phyloP scores from a whole-genome alignment of 202 grass and related monocot species.

The Alloteropsis angusta region DNA sequence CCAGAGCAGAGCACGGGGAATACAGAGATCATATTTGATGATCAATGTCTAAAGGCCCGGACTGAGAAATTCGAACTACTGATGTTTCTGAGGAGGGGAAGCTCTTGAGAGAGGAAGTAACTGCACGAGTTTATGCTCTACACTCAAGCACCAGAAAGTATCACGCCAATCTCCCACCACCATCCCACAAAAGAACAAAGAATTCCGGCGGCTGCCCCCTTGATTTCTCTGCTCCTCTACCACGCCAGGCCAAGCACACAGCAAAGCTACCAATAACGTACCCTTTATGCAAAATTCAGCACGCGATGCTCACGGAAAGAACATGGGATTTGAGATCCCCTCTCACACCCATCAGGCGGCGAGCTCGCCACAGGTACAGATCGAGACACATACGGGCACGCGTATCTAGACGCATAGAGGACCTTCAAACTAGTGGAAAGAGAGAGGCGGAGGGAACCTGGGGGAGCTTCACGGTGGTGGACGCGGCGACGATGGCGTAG shows the following conservation, averaged over 20 bases:
- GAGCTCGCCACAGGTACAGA: constrained; percentile 28
- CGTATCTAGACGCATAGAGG: background rate
- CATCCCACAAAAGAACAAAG: constrained; percentile 18
- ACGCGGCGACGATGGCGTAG: constrained; percentile 89
- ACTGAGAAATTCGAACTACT: background rate
- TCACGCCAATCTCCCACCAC: constrained; percentile 5
- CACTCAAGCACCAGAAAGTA: constrained; percentile 12
- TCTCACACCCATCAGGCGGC: background rate
- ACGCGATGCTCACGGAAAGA: constrained; percentile 37
- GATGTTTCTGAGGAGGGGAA: background rate
- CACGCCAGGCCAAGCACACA: constrained; percentile 1
- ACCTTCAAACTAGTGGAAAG: background rate
- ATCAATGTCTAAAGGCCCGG: background rate
- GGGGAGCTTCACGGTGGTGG: constrained; percentile 91
- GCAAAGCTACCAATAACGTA: background rate
- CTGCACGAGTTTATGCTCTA: background rate
- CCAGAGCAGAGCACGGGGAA: background rate
- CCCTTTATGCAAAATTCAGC: constrained; percentile 16
- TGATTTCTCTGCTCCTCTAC: background rate
- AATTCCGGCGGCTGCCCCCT: background rate
- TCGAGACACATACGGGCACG: background rate
- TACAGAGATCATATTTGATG: background rate
- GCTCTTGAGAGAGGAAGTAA: constrained; percentile 2
- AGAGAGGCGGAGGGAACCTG: constrained; percentile 45
- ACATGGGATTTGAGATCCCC: constrained; percentile 18